A percentile compares a stretch with the other conserved stretches of the same genome.
These are phyloP conservation scores for Ustilago esculenta DNA, from an alignment of 1,284 basidiomycete genomes.

Conservation along the genomic window DNA sequence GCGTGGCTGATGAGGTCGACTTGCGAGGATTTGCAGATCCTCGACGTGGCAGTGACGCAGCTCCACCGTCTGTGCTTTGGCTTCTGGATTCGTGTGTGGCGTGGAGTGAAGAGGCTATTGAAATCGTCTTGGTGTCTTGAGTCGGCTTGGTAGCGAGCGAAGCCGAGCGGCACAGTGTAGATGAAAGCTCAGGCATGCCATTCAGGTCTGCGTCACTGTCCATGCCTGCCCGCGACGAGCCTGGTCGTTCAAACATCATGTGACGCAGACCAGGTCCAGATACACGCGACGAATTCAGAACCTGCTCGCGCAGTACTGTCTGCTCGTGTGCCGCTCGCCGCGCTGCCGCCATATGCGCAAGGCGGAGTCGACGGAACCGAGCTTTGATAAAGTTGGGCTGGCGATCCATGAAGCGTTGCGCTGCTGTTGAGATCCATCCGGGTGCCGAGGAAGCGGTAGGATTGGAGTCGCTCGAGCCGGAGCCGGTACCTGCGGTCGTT, in stretches of 20 bases:
- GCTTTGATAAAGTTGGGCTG: slow-evolving; percentile 58
- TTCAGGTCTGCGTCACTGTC: slow-evolving; percentile 18
- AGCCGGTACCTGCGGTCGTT: slow-evolving; percentile 46
- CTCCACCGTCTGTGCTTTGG: slow-evolving; percentile 20
- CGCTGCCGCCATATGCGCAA: slow-evolving; percentile 59
- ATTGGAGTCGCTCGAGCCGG: slow-evolving; percentile 52
- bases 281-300: slow-evolving; percentile 45
- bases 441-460: slow-evolving; percentile 50
- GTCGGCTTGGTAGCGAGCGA: slow-evolving; percentile 29
- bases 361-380: slow-evolving; percentile 52
- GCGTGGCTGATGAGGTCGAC: background rate
- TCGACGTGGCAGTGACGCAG: slow-evolving; percentile 8
- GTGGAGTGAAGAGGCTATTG: slow-evolving; percentile 21
- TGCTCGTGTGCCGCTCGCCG: slow-evolving; percentile 56
- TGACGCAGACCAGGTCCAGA: slow-evolving; percentile 48
- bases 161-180: slow-evolving; percentile 17
- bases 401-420: slow-evolving; percentile 43
- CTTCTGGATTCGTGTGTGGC: slow-evolving; percentile 17
- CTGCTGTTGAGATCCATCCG: slow-evolving; percentile 44
- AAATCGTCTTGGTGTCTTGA: slow-evolving; percentile 22
- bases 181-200: slow-evolving; percentile 31
- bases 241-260: slow-evolving; percentile 55
- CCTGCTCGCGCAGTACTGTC: slow-evolving; percentile 54
- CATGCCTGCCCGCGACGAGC: slow-evolving; percentile 27
- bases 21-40: slow-evolving; percentile 17